Evolutionary conservation across 148 eudicot genomes (phyloP).

Genomic region (Polygonum aviculare): DNA sequence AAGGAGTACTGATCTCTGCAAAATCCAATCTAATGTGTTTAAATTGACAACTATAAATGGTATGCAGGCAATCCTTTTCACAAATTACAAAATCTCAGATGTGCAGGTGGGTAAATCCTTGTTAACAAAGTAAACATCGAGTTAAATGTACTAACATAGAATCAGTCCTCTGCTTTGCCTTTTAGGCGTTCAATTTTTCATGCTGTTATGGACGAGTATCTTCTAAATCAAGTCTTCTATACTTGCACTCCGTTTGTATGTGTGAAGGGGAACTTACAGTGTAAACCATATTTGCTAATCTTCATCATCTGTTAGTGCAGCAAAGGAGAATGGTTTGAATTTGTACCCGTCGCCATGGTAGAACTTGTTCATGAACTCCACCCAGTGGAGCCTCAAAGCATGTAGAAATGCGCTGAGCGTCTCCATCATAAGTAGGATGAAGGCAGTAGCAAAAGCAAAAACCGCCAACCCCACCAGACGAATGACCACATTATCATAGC

Average conservation of each 20-base stretch:
- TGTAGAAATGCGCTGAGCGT: conserved; percentile 95
- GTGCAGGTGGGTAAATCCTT: background rate
- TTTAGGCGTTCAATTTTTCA: background rate
- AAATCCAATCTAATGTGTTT: conserved; percentile 7
- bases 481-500: conserved; percentile 64
- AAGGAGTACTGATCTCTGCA: background rate
- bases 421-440: conserved; percentile 93
- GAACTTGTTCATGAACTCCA: conserved; percentile 87
- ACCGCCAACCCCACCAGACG: conserved; percentile 70
- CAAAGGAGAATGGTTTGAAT: conserved; percentile 86
- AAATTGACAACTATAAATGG: background rate
- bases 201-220: background rate
- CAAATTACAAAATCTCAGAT: conserved; percentile 7
- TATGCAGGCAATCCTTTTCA: conserved; percentile 1
- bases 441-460: conserved; percentile 87
- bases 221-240: background rate
- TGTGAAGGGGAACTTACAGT: conserved; percentile 9
- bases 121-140: background rate
- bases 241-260: conserved; percentile 10
- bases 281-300: conserved; percentile 32
- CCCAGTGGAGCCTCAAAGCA: conserved; percentile 99
- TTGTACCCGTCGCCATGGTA: conserved; percentile 94
- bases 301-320: conserved; percentile 71
- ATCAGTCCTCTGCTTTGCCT: conserved; percentile 2
- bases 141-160: background rate